Conservation (phyloP, 2,329 filamentous ascomycete genomes). For the Calonectria naviculata region DNA sequence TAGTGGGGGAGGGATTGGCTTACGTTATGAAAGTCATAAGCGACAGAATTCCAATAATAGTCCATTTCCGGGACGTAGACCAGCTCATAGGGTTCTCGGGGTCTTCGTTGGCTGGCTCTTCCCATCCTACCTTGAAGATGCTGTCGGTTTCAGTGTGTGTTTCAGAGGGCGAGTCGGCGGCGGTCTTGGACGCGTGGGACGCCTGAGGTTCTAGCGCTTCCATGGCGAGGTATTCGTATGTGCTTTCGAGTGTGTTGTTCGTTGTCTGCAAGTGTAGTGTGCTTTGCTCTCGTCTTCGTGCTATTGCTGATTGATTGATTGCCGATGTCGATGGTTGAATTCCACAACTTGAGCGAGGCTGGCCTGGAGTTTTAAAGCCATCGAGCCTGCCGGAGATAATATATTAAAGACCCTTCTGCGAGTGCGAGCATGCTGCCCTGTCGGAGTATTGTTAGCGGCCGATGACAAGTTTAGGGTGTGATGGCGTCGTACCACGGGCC, state of each 20-base stretch:
- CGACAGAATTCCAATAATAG: constrained; percentile 64
- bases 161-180: neutral
- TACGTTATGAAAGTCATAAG: constrained; percentile 48
- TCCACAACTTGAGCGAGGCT: neutral
- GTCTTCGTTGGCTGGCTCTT: constrained; percentile 55
- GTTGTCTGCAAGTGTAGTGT: neutral
- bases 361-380: neutral
- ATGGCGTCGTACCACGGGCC: neutral
- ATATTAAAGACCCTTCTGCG: neutral
- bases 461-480: neutral
- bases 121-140: constrained; percentile 23
- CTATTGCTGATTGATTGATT: neutral
- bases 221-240: neutral
- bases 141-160: neutral
- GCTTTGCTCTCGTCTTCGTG: neutral
- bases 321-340: neutral
- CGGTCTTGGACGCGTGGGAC: neutral
- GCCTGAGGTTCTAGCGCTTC: neutral
- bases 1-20: neutral
- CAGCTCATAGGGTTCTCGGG: constrained; percentile 76
- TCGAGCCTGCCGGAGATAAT: neutral
- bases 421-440: neutral
- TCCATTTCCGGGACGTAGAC: constrained; percentile 70
- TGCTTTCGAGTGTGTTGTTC: neutral
- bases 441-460: neutral